A percentile compares a stretch with the other conserved stretches of the same genome.
Conservation (phyloP, 208 protist genomes). For the Wallacemonas collosoma region DNA sequence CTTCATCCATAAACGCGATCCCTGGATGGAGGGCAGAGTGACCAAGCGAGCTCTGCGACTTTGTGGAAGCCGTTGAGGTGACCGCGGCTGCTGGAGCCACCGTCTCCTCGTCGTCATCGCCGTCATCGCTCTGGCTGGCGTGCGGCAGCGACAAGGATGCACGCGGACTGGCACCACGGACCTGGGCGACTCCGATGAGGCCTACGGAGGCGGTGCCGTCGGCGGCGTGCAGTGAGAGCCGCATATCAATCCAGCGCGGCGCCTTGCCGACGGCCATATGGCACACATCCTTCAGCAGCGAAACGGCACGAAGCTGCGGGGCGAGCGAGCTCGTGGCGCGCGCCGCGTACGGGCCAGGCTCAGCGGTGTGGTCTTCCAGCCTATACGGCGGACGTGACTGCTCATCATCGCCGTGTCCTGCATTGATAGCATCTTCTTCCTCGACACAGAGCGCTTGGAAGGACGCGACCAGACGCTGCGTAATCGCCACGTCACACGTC, state of each 20-base stretch:
- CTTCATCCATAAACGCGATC: slow-evolving; percentile 9
- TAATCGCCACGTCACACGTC: slow-evolving; percentile 64
- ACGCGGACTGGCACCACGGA: neutral
- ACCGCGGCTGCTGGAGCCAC: slow-evolving; percentile 2
- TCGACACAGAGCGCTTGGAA: slow-evolving; percentile 28
- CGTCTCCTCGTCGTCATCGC: neutral
- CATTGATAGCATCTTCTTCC: neutral
- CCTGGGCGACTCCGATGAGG: neutral
- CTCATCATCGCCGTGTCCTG: neutral
- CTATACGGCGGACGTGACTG: too few species aligned
- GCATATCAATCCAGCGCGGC: slow-evolving; percentile 37
- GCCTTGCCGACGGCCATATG: slow-evolving; percentile 17
- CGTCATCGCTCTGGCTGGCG: slow-evolving; percentile 15
- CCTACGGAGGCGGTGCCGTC: neutral
- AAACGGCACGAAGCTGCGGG: slow-evolving; percentile 33
- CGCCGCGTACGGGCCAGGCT: neutral
- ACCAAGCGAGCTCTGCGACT: neutral
- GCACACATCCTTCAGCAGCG: slow-evolving; percentile 45
- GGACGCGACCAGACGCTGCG: slow-evolving; percentile 49
- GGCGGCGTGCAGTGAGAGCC: neutral
- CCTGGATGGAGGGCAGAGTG: slow-evolving; percentile 5
- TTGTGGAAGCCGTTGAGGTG: neutral
- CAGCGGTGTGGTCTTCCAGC: too few species aligned
- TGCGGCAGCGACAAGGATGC: neutral
- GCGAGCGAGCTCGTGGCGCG: slow-evolving; percentile 13